Percentiles rank a stretch among this genome's conserved stretches.
Conservation (phyloP, 2,329 filamentous ascomycete species). For the Penicillium sp. region DNA sequence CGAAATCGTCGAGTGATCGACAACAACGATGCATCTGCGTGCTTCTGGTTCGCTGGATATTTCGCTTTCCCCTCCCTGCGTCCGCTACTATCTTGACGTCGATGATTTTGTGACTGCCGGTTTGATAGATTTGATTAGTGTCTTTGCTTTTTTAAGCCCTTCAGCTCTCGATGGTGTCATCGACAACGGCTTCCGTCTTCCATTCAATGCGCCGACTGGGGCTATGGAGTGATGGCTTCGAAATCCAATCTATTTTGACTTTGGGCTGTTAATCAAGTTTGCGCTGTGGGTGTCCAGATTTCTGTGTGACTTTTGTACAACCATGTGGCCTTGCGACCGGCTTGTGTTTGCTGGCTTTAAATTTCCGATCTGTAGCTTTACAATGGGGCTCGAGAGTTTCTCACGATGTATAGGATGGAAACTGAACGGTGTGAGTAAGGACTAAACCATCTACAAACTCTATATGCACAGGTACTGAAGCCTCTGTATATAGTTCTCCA, state of each 20-base stretch:
- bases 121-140: conserved; percentile 5
- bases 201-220: conserved; percentile 1
- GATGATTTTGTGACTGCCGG: background rate
- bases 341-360: background rate
- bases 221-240: conserved; percentile 1
- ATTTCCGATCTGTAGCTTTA: background rate
- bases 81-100: conserved; percentile 18
- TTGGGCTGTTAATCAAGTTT: conserved; percentile 1
- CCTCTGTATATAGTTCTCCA: background rate
- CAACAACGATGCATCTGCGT: conserved; percentile 1
- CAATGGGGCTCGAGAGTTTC: background rate
- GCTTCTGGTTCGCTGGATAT: conserved; percentile 8
- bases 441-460: background rate
- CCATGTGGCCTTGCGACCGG: background rate
- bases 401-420: background rate
- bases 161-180: background rate
- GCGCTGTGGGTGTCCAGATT: background rate
- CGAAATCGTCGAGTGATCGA: conserved; percentile 16
- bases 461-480: background rate
- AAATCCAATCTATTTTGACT: conserved; percentile 15
- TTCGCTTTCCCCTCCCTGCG: conserved; percentile 12
- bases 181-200: background rate
- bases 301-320: background rate
- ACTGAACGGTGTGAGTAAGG: background rate
- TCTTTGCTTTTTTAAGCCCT: background rate